These are phyloP conservation scores for Boletales sp. DNA, from an alignment of 768 basidiomycete species.

Conservation along the genomic window DNA sequence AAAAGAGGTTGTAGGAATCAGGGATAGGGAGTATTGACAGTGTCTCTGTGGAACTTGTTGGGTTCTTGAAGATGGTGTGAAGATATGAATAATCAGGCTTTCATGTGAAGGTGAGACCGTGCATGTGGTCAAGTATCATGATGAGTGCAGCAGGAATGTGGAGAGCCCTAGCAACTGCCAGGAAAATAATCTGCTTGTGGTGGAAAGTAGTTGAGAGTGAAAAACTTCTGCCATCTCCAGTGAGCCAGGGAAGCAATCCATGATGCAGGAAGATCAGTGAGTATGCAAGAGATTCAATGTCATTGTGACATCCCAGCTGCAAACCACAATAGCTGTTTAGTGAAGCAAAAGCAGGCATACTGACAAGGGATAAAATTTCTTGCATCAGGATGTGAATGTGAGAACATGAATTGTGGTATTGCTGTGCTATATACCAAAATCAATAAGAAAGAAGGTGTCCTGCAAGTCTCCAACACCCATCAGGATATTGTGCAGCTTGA, in stretches of 20 bases:
- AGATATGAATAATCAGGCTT: no score
- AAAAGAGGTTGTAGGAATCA: no score
- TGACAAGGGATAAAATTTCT: not conserved
- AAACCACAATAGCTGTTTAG: not conserved
- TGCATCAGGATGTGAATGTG: not conserved
- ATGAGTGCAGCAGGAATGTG: not conserved
- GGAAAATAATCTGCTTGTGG: not conserved
- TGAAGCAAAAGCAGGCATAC: not conserved
- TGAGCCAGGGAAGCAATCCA: conserved; percentile 2
- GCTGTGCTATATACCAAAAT: conserved; percentile 5
- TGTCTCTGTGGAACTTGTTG: no score
- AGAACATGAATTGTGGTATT: not conserved
- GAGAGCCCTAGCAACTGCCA: not conserved
- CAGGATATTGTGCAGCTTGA: conserved; percentile 8
- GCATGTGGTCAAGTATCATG: not conserved
- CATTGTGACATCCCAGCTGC: not conserved
- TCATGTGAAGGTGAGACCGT: not conserved
- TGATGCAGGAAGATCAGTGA: not conserved
- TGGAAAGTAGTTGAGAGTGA: not conserved
- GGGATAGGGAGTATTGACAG: no score
- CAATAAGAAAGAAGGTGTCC: not conserved
- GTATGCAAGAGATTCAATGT: not conserved
- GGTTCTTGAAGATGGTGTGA: no score
- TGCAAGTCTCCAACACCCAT: not conserved
- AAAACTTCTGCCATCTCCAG: not conserved